Evolutionary conservation across 768 basidiomycete species (phyloP), one percentile per base, ranked within the genome.

Genomic region (Tylopilus subfusipes): DNA sequence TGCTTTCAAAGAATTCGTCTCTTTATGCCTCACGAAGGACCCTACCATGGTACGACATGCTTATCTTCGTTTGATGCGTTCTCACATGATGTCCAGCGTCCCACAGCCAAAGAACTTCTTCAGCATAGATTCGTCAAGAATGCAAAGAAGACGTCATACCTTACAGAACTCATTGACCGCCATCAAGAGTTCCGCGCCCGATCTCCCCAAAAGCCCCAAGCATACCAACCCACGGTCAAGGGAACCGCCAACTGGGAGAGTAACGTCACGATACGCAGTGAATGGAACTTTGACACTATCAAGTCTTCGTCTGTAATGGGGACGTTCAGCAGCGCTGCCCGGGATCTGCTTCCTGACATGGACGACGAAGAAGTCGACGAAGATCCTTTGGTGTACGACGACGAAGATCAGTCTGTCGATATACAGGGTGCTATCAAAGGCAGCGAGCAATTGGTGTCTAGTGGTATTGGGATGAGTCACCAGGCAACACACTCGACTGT

Each of bases 251-350:
- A 79, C 43, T 91, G 88, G 90, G 89, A 90, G 60, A 71, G 68
- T 46, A 83, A 81, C 56, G 83, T 80, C 42, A 92, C 93, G 2
- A 79, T 96, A 72, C 82, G 83, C 65, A 94, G 90, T 65, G 93
- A 93, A 58, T 98, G 96, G 97, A 92, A 90, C 68, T 98, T 98
- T 68, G 94, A 94, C 63, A 95, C 92, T 2, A 75, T 93, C 61
- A 85, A 78, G 55, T 79, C 87, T 5, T 75, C 81, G 10, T 78
- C 84, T 27, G 83, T 85, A 4, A 88, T 91, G 83, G 89, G 88
- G 39, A 85, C 89, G 3, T 84, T 86, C 66, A 82, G 84, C 47
- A 85, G 81, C 53, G 85, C 87, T 75, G 78, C 84, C 9, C 83
- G 80, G 61, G 88, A 90, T 63, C 72, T 89, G 22, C 76, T 81